Conservation (phyloP, 1,139 yeast species). For the Nakaseomyces bracarensis region DNA sequence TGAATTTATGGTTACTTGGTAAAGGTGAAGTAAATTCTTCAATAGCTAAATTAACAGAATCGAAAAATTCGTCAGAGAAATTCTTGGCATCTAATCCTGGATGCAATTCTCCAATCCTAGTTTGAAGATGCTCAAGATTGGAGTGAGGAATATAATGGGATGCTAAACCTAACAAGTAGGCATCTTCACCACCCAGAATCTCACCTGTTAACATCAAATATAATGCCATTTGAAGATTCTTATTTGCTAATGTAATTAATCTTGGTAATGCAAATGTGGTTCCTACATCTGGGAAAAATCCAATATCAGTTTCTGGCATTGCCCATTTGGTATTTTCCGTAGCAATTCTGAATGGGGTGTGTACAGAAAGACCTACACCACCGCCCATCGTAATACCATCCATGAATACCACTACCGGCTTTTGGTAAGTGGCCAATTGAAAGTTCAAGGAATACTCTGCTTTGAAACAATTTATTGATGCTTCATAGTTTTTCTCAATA, state of each 20-base stretch:
- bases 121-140: constrained; percentile 52
- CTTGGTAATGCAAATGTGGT: constrained; percentile 82
- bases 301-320: constrained; percentile 98
- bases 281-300: constrained; percentile 95
- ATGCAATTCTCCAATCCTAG: constrained; percentile 48
- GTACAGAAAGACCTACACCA: constrained; percentile 87
- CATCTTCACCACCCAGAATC: constrained; percentile 66
- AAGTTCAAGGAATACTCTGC: constrained; percentile 78
- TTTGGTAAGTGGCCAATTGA: constrained; percentile 67
- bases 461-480: constrained; percentile 60
- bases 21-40: constrained; percentile 69
- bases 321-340: constrained; percentile 87
- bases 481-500: constrained; percentile 37
- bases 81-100: constrained; percentile 17
- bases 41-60: constrained; percentile 58
- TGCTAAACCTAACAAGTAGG: constrained; percentile 74
- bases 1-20: constrained; percentile 57
- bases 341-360: constrained; percentile 89
- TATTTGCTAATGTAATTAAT: constrained; percentile 35
- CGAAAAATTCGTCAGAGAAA: constrained; percentile 17
- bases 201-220: constrained; percentile 85
- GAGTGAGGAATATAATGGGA: constrained; percentile 78
- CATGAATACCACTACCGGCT: constrained; percentile 78
- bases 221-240: constrained; percentile 72
- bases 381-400: constrained; percentile 98